These are phyloP conservation scores for Zizania palustris DNA, from an alignment of 202 grass and related monocot genomes.

Conservation along the genomic window DNA sequence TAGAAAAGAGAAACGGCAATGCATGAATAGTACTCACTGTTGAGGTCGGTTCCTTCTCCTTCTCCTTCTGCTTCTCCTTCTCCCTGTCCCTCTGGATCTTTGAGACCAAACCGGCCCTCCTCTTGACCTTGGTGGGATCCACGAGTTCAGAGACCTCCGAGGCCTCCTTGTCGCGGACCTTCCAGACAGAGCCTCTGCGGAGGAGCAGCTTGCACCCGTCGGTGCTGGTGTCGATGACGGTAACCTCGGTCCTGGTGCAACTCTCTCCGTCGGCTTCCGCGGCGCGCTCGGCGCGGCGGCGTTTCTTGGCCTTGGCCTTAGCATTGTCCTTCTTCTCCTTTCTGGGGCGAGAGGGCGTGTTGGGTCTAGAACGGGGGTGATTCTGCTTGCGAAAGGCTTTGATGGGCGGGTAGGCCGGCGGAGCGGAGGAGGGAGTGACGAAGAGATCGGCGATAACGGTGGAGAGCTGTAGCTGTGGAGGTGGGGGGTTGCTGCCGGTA, in stretches of 20 bases:
- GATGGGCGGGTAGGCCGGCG: neutral
- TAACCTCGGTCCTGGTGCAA: slow-evolving; percentile 67
- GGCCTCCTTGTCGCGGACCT: slow-evolving; percentile 57
- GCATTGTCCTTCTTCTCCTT: slow-evolving; percentile 31
- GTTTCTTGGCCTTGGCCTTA: slow-evolving; percentile 50
- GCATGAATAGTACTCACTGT: slow-evolving; percentile 35
- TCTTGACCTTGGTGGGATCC: slow-evolving; percentile 57
- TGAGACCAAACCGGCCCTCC: slow-evolving; percentile 53
- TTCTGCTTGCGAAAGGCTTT: slow-evolving; percentile 72
- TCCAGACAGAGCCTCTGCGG: slow-evolving; percentile 66
- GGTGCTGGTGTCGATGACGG: slow-evolving; percentile 86
- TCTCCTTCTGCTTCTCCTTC: slow-evolving; percentile 37
- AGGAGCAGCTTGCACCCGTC: slow-evolving; percentile 77
- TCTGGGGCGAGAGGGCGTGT: slow-evolving; percentile 11
- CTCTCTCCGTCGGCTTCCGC: slow-evolving; percentile 39
- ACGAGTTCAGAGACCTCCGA: slow-evolving; percentile 30
- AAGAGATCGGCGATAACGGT: slow-evolving; percentile 73
- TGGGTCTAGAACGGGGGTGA: slow-evolving; percentile 49
- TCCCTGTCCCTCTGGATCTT: slow-evolving; percentile 55
- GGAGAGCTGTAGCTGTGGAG: slow-evolving; percentile 25
- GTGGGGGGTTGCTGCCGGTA: slow-evolving; percentile 33
- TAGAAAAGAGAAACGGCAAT: neutral
- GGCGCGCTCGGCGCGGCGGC: slow-evolving; percentile 38
- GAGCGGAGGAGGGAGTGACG: slow-evolving; percentile 43
- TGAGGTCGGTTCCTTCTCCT: slow-evolving; percentile 1